A percentile compares a stretch with the other conserved stretches of the same genome.
Evolutionary conservation across 2,329 filamentous ascomycete genomes (phyloP).

Genomic region (Pseudocercospora pini-densiflorae): DNA sequence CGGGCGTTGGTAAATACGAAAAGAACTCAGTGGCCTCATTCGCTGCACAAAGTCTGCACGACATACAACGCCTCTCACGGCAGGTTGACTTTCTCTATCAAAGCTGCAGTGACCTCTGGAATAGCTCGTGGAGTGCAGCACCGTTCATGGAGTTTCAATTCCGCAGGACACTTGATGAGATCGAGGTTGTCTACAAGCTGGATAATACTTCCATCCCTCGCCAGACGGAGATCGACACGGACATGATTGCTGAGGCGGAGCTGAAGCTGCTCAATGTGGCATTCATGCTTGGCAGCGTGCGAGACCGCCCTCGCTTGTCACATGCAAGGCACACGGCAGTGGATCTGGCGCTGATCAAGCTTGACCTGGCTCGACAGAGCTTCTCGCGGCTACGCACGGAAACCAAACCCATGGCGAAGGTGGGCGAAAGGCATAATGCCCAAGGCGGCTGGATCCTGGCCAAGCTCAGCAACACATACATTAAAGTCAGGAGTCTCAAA

Average conservation of each 20-base stretch:
- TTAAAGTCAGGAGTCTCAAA: not conserved
- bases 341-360: not conserved
- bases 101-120: not conserved
- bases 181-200: not conserved
- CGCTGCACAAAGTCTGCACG: not conserved
- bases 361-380: not conserved
- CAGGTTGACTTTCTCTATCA: not conserved
- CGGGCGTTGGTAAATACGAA: not conserved
- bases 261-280: not conserved
- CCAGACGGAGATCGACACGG: not conserved
- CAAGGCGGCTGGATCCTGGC: not conserved
- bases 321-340: not conserved
- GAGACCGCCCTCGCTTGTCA: not conserved
- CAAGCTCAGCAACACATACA: not conserved
- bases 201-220: not conserved
- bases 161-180: not conserved
- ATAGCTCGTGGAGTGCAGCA: not conserved
- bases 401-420: not conserved
- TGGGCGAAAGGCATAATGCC: not conserved
- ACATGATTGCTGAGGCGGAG: not conserved
- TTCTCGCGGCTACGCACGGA: not conserved
- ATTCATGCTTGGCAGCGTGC: not conserved
- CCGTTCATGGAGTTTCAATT: not conserved
- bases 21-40: not conserved
- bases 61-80: not conserved